Evolutionary conservation across 768 basidiomycete species (phyloP).

Genomic region (Lenzites betulinus): DNA sequence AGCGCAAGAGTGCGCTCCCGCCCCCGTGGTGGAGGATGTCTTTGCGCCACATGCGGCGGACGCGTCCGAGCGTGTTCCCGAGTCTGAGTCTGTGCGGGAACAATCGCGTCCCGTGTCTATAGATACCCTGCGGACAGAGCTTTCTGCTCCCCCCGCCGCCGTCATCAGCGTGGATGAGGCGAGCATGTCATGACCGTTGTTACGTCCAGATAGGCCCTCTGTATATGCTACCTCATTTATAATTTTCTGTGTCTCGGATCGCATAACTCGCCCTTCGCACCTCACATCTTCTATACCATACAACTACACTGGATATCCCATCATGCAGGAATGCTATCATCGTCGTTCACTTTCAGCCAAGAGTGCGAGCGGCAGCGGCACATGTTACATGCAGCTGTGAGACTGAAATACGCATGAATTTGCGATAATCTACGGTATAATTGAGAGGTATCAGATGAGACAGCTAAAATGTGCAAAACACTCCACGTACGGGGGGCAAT

Average conservation of each 20-base stretch:
- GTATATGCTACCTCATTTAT: slow-evolving; percentile 19
- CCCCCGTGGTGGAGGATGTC: neutral
- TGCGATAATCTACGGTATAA: too few species aligned
- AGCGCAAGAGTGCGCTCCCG: neutral
- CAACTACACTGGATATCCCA: slow-evolving; percentile 4
- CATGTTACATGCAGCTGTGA: too few species aligned
- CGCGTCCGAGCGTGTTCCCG: neutral
- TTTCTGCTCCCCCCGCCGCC: neutral
- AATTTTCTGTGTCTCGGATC: slow-evolving; percentile 1
- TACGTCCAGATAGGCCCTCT: neutral
- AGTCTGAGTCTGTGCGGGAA: neutral
- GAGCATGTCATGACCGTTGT: slow-evolving; percentile 14
- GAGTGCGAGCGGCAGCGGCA: too few species aligned
- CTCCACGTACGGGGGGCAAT: too few species aligned
- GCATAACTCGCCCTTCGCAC: slow-evolving; percentile 4
- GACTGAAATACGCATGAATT: too few species aligned
- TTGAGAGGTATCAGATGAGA: too few species aligned
- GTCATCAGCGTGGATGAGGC: neutral
- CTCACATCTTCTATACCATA: slow-evolving; percentile 3
- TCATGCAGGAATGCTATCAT: too few species aligned
- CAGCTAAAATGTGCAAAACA: too few species aligned
- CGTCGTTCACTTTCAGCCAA: too few species aligned
- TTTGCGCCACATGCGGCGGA: neutral
- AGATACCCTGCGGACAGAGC: slow-evolving; percentile 18
- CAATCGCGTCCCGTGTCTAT: neutral